A percentile compares a stretch with the other conserved stretches of the same genome.
Conservation (phyloP, 2,329 filamentous ascomycete genomes). For the Parascedosporium putredinis region DNA sequence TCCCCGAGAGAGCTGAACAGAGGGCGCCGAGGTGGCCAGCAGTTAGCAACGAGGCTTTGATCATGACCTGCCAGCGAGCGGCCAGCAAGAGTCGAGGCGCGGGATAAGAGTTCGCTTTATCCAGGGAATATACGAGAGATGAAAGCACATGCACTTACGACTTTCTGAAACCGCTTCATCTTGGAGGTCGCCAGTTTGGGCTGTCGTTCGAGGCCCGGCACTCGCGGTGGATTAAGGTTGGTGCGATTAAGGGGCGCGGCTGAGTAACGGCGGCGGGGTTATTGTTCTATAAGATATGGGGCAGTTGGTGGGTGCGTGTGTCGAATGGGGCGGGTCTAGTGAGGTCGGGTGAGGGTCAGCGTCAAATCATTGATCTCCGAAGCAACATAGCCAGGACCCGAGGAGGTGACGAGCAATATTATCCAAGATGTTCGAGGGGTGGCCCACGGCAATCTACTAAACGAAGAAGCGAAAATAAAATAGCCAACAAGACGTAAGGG, state of each 20-base stretch:
- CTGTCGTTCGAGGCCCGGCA: background rate
- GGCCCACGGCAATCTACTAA: no score
- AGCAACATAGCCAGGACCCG: no score
- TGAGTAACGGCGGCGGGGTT: background rate
- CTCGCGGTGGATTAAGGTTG: background rate
- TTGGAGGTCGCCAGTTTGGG: slow-evolving; percentile 28
- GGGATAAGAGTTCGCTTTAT: slow-evolving; percentile 24
- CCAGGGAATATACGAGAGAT: background rate
- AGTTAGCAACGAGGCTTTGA: background rate
- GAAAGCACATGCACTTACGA: slow-evolving; percentile 54
- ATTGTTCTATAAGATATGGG: background rate
- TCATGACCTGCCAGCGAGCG: no score
- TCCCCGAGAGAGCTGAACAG: slow-evolving; percentile 79
- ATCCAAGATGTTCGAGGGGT: no score
- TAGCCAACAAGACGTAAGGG: no score
- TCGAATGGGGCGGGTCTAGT: background rate
- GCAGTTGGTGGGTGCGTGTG: background rate
- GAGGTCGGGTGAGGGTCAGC: background rate
- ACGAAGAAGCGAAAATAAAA: no score
- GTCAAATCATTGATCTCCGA: background rate
- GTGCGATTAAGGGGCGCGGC: background rate
- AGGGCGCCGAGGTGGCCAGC: no score
- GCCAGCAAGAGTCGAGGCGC: background rate
- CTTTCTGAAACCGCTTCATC: slow-evolving; percentile 98
- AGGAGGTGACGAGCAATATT: no score